Evolutionary conservation across 129 eudicot species (phyloP).

Genomic region (Helianthus tuberosus): DNA sequence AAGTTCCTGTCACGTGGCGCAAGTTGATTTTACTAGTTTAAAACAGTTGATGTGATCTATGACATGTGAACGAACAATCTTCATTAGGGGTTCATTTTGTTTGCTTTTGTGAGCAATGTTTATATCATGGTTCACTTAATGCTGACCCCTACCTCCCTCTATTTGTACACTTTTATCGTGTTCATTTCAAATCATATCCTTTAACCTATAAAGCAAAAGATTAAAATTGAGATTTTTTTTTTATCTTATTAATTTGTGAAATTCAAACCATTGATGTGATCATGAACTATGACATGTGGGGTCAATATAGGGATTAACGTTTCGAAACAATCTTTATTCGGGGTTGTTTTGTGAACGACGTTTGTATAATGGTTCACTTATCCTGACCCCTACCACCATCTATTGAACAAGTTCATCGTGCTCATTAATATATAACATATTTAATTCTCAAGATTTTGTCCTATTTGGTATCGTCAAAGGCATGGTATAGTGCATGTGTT

Average conservation of each 20-base stretch:
- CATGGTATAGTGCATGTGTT: slow-evolving; percentile 24
- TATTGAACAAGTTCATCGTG: background rate
- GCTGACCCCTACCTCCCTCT: no score
- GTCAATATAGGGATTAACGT: background rate
- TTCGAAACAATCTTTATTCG: background rate
- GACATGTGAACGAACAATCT: no score
- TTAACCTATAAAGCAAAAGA: background rate
- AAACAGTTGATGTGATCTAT: no score
- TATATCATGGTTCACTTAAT: no score
- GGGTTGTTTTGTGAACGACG: slow-evolving; percentile 16
- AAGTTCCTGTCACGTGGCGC: no score
- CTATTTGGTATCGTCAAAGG: background rate
- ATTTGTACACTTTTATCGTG: no score
- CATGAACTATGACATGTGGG: slow-evolving; percentile 13
- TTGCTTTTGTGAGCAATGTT: no score
- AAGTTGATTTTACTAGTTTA: no score
- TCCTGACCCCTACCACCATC: background rate
- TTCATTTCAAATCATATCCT: background rate
- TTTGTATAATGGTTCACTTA: slow-evolving; percentile 1
- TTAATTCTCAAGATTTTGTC: slow-evolving; percentile 15
- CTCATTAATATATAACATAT: background rate
- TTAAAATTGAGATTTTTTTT: background rate
- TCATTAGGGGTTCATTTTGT: no score
- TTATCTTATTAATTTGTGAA: background rate
- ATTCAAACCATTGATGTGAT: slow-evolving; percentile 7